Conservation (phyloP, 345 rosid genomes). For the Erysimum cheiranthoides region DNA sequence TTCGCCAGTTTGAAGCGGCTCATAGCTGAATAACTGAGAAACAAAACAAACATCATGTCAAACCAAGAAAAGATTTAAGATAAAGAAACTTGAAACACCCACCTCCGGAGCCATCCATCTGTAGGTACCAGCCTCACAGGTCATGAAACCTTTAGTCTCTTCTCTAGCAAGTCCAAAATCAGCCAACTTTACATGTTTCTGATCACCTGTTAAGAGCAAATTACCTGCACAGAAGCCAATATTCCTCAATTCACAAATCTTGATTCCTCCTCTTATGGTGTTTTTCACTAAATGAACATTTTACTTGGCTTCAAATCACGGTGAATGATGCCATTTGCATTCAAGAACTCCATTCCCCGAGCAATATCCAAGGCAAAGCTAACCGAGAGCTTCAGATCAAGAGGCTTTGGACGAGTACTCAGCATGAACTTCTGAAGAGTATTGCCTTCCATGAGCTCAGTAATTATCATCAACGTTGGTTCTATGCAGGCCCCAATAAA, state of each 20-base stretch:
- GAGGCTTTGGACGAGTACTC: constrained; percentile 60
- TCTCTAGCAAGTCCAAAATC: constrained; percentile 86
- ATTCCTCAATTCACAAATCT: constrained; percentile 8
- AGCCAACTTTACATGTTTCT: constrained; percentile 58
- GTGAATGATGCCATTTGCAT: constrained; percentile 76
- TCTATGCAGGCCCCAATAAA: constrained; percentile 63
- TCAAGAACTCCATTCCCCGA: constrained; percentile 74
- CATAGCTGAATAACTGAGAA: constrained; percentile 63
- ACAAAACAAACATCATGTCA: constrained; percentile 17
- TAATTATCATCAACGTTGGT: constrained; percentile 64
- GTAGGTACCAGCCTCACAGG: constrained; percentile 52
- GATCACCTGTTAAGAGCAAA: constrained; percentile 64
- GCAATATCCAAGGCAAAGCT: constrained; percentile 67
- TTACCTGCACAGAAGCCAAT: constrained; percentile 53
- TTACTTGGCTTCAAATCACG: constrained; percentile 79
- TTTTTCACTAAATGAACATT: constrained; percentile 12
- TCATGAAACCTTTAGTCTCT: constrained; percentile 59
- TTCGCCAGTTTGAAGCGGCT: constrained; percentile 54
- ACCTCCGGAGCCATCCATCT: constrained; percentile 65
- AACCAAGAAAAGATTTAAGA: neutral
- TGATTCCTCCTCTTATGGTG: constrained; percentile 12
- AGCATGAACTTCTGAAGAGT: constrained; percentile 64
- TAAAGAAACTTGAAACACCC: constrained; percentile 12
- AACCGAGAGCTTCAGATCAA: constrained; percentile 54
- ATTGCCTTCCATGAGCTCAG: constrained; percentile 66